A percentile compares a stretch with the other conserved stretches of the same genome.
phyloP scores from a whole-genome alignment of 1,139 yeast genomes.

The Geotrichum cucujoidarum region DNA sequence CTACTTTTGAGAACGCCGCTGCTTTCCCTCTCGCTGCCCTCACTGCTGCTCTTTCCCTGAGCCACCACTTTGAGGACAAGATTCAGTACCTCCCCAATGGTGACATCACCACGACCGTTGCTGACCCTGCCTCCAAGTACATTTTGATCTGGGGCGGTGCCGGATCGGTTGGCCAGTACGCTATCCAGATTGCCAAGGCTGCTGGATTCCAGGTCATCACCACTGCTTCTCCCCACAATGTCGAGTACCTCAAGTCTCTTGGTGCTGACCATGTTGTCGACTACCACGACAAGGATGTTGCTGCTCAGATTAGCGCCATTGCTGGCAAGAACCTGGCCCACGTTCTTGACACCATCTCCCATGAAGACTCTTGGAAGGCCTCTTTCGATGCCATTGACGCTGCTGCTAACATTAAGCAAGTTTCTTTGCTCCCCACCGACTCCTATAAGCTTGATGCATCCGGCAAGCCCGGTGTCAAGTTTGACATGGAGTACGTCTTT shows the following conservation, averaged over 20 bases:
- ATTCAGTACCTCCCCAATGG: slow-evolving; percentile 11
- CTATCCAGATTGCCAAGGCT: slow-evolving; percentile 50
- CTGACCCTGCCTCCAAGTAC: slow-evolving; percentile 25
- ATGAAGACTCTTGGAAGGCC: slow-evolving; percentile 18
- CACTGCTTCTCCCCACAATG: slow-evolving; percentile 49
- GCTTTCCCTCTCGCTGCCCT: slow-evolving; percentile 42
- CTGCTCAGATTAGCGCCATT: slow-evolving; percentile 45
- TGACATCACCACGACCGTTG: slow-evolving; percentile 10
- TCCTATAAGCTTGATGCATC: neutral
- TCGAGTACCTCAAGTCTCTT: slow-evolving; percentile 40
- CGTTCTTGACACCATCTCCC: slow-evolving; percentile 56
- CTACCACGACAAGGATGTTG: slow-evolving; percentile 52
- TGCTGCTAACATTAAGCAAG: neutral
- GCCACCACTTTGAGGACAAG: slow-evolving; percentile 33
- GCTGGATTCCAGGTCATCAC: slow-evolving; percentile 52
- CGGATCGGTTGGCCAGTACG: slow-evolving; percentile 50
- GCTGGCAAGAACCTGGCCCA: slow-evolving; percentile 44
- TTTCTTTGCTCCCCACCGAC: slow-evolving; percentile 6
- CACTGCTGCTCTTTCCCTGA: slow-evolving; percentile 36
- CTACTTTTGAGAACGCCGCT: slow-evolving; percentile 58
- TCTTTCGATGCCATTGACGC: slow-evolving; percentile 5
- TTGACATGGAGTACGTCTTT: slow-evolving; percentile 5
- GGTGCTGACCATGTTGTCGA: slow-evolving; percentile 64
- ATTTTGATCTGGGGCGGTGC: slow-evolving; percentile 62
- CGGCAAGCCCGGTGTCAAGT: neutral